Percentiles rank a stretch among this genome's conserved stretches.
These are phyloP conservation scores for Saturnispora silvae DNA, from an alignment of 805 yeast species.

Conservation along the genomic window DNA sequence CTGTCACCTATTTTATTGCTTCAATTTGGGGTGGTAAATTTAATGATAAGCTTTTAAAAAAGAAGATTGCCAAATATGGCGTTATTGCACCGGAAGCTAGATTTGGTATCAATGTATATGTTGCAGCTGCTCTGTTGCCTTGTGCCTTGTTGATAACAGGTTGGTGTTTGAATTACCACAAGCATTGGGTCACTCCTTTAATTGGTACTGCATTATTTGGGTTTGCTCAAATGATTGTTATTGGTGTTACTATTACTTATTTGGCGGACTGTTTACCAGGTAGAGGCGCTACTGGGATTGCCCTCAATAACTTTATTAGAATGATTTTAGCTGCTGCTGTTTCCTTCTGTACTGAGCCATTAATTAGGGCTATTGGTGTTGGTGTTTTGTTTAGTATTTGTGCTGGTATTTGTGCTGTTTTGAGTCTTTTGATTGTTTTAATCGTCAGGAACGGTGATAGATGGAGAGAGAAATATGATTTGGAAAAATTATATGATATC, in stretches of 20 bases:
- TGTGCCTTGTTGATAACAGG: conserved; percentile 65
- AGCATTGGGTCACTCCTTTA: conserved; percentile 70
- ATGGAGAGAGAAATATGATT: conserved; percentile 54
- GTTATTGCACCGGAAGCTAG: conserved; percentile 66
- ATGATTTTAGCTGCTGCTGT: conserved; percentile 67
- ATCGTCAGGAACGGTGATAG: conserved; percentile 47
- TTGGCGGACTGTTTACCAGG: conserved; percentile 81
- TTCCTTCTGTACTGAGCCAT: conserved; percentile 65
- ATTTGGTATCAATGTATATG: conserved; percentile 59
- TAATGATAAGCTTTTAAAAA: conserved; percentile 52
- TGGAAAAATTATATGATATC: conserved; percentile 45
- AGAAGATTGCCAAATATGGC: conserved; percentile 48
- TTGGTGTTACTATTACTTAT: conserved; percentile 73
- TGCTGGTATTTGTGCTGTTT: conserved; percentile 42
- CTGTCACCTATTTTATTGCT: conserved; percentile 65
- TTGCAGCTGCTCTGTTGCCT: conserved; percentile 55
- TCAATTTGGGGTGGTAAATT: conserved; percentile 75
- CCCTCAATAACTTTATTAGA: conserved; percentile 66
- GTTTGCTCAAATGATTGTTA: conserved; percentile 71
- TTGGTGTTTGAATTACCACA: conserved; percentile 61
- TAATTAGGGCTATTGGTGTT: conserved; percentile 52
- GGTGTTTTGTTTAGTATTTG: conserved; percentile 64
- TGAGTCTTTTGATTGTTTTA: conserved; percentile 33
- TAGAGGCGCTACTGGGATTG: conserved; percentile 81
- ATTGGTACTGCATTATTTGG: conserved; percentile 79